Base-by-base conservation (phyloP, 2,329 filamentous ascomycete genomes). In the Seiridium cupressi region DNA sequence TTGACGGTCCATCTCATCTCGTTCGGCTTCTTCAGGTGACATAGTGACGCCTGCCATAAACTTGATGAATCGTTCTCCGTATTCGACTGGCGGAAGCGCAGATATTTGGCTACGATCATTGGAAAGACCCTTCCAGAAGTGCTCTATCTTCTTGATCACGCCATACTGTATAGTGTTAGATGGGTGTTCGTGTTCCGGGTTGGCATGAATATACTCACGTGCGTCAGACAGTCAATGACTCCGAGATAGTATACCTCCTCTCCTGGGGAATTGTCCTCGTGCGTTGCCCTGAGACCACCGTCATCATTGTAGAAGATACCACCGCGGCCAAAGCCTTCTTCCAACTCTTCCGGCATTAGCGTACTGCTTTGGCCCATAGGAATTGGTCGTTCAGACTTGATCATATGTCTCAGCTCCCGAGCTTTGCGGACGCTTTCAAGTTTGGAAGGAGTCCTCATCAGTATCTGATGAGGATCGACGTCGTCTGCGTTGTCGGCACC, bases 211-310 rank as follows among this genome's bases (percentile, higher is more conserved):
- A 38, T 7, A 85, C 91, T 86, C 84, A 96, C 93, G 74, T 97
- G 92, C 68, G 95, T 99, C 69, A 99, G 81, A 75, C 95, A 99
- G 76, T 99, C 95, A 74, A 99, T 99, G 68, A 99, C 96, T 42
- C 95, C 96, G 6, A 99, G 86, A 73, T 99, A 99, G 76, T 99
- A 99, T 47, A 99, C 93, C 76, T 97, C 92, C 58, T 97, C 92
- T 2, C 90, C 93, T 1, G 91, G 87, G 13, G 81, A 79, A 63
- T 96, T 90, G 74, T 97, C 88, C 74, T 97, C 93, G 71, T 97
- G 93, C 1, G 95, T 98, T 10, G 95, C 94, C 66, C 89, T 84
- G 76, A 97, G 93, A 3, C 95, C 95, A 54, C 95, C 95, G 71
- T 98, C 94, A 66, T 98, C 94, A 73, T 97, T 97, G 74, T 98